Base-by-base conservation (phyloP, 75 land plant genomes). In the Isoetes taiwanensis region DNA sequence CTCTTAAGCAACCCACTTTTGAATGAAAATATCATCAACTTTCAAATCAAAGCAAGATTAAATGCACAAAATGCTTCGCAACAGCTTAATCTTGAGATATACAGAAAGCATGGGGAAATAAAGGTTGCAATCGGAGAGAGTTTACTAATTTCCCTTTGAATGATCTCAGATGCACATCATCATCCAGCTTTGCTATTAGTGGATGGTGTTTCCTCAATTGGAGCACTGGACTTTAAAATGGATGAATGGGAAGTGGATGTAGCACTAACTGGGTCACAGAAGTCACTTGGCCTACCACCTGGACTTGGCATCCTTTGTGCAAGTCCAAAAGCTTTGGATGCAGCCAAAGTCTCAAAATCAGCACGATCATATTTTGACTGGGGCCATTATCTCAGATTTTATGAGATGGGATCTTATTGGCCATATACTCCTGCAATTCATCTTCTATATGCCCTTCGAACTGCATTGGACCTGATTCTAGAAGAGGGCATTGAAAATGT, bases 381-480 rank as follows among this genome's bases (percentile, higher is more conserved):
- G 50, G 4, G 4, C 4, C 21, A 16, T 46, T 46, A 46, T 19
- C 50, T 46, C n/a, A 46, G n/a, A n/a, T 6, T 23, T 6, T 46
- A 46, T 23, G 50, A 46, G 16, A 5, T 8, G 25, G 50, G 50
- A 5, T 46, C 50, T 8, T 46, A 46, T 23, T 46, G 50, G 50
- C 50, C 50, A 46, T 46, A 46, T 23, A 46, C 50, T 19, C 50
- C 50, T 46, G 16, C 50, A 16, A 46, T 46, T 19, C 50, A 46
- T 6, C 16, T 46, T 6, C 50, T 46, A 6, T 46, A 46, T n/a
- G 50, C 21, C 6, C 50, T 46, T 23, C 50, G 50, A 46, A 23
- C 50, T 6, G 50, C 50, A 6, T n/a, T 46, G 12, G 50, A 46
- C 25, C 50, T 46, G 6, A 5, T 46, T 6, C 25, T 19, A 6